Evolutionary conservation across 2,329 filamentous ascomycete species (phyloP).

Genomic region (Penicillium sp.): DNA sequence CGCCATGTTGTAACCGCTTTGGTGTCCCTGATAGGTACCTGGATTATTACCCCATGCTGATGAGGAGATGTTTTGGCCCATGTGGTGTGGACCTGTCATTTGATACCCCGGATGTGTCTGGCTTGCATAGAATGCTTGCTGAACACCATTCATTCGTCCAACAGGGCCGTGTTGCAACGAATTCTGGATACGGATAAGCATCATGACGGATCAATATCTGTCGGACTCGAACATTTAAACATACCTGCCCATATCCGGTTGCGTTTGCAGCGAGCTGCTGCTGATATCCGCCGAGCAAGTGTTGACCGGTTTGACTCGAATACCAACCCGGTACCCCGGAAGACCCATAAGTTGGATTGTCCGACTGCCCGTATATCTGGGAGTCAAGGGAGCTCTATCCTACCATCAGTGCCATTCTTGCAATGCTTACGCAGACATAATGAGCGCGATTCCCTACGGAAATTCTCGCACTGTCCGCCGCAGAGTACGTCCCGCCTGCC

Average conservation of each 20-base stretch:
- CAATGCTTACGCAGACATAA: constrained; percentile 15
- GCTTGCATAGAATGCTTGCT: background rate
- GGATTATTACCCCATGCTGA: background rate
- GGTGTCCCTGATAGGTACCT: background rate
- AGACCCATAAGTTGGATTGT: constrained; percentile 12
- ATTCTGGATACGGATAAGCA: constrained; percentile 1
- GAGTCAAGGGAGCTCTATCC: constrained; percentile 21
- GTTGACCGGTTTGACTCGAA: constrained; percentile 12
- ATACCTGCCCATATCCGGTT: constrained; percentile 4
- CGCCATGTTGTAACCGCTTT: constrained; percentile 1
- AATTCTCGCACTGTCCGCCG: constrained; percentile 16
- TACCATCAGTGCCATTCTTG: constrained; percentile 22
- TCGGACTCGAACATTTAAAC: background rate
- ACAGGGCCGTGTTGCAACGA: background rate
- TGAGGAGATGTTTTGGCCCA: background rate
- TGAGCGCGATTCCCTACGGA: constrained; percentile 24
- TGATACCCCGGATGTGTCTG: constrained; percentile 1
- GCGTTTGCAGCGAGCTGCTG: background rate
- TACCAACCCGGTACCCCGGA: constrained; percentile 14
- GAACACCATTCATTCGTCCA: background rate
- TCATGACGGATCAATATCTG: background rate
- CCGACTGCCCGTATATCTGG: constrained; percentile 12
- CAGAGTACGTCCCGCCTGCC: constrained; percentile 12
- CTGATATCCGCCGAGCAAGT: constrained; percentile 2
- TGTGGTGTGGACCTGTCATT: background rate